Base-by-base conservation (phyloP, 805 yeast genomes). In the Candida namnaoensis region DNA sequence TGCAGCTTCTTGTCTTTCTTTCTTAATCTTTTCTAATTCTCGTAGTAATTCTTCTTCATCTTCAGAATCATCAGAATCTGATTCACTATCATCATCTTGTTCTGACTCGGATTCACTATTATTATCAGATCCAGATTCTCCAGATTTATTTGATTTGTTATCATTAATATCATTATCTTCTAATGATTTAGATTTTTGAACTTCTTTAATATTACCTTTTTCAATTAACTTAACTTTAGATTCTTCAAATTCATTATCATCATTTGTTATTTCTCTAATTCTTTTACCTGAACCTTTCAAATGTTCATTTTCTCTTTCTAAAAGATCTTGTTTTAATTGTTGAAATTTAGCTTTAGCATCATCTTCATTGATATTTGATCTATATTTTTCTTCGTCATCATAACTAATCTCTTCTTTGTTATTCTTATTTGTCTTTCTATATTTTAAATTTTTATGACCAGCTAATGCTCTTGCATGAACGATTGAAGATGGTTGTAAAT, bases 391-490 rank as follows among this genome's bases (percentile, higher is more conserved):
- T 19, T 19, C 19, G 2, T 19, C 19, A 19, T 19, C 30, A 11
- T 32, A 38, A 26, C 3, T 26, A 8, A 8, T 7, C 4, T 26
- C 10, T 26, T 26, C 4, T 12, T 12, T 30, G 13, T 11, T 5
- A 12, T 30, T 30, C 13, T 11, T 30, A 30, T 30, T 30, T 6
- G 33, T 8, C 9, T 53, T 59, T 37, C 82, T 56, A 42, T 54
- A 69, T 50, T 80, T 80, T 41, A 80, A 52, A 56, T 66, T 66
- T 32, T 64, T 66, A 43, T 80, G 82, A 1, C 76, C 77, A 0
- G 83, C 79, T 10, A 74, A 60, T 37, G 70, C 61, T 38, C 82
- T 62, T 10, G 78, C 65, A 50, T 79, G 84, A 25, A 65, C 62
- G 9, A 73, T 76, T 3, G 71, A 50, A 0, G 81, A 74, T 5